Percentiles rank a stretch among this genome's conserved stretches.
These are phyloP conservation scores for Pleurotus platypus DNA, from an alignment of 768 basidiomycete genomes.

Conservation along the genomic window DNA sequence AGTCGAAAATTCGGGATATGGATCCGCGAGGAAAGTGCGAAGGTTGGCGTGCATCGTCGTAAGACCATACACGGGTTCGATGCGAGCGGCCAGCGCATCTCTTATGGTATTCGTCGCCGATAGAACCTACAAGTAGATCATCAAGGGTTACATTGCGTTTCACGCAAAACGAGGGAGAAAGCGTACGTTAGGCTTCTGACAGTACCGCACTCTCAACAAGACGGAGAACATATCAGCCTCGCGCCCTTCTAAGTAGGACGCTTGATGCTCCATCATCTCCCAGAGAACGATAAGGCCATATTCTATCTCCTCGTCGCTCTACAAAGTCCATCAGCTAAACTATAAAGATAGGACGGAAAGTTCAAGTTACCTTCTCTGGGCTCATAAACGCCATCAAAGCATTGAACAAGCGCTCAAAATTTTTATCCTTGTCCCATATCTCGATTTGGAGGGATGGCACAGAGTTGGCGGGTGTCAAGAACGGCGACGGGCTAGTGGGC, in stretches of 20 bases:
- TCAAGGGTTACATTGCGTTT: neutral
- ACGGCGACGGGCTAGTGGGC: conserved; percentile 57
- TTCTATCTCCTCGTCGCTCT: conserved; percentile 67
- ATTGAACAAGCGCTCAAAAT: conserved; percentile 67
- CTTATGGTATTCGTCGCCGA: conserved; percentile 83
- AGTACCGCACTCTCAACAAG: conserved; percentile 70
- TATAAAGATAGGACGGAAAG: no score
- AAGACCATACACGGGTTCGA: conserved; percentile 82
- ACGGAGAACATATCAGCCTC: conserved; percentile 75
- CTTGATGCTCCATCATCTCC: conserved; percentile 80
- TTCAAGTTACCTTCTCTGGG: conserved; percentile 50
- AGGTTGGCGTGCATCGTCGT: conserved; percentile 78
- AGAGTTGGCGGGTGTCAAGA: conserved; percentile 35
- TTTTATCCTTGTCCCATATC: conserved; percentile 71
- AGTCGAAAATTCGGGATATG: conserved; percentile 36
- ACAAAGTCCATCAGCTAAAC: neutral
- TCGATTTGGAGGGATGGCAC: conserved; percentile 45
- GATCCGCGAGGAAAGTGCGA: conserved; percentile 56
- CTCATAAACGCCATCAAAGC: conserved; percentile 63
- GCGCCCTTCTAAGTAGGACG: conserved; percentile 68
- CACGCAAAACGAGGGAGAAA: neutral
- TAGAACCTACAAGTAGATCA: conserved; percentile 50
- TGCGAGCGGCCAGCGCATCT: conserved; percentile 64
- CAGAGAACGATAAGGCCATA: conserved; percentile 80
- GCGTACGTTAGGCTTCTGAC: conserved; percentile 67